Conservation (phyloP, 371 early-diverging fungal species). For the Mortierella polycephala region DNA sequence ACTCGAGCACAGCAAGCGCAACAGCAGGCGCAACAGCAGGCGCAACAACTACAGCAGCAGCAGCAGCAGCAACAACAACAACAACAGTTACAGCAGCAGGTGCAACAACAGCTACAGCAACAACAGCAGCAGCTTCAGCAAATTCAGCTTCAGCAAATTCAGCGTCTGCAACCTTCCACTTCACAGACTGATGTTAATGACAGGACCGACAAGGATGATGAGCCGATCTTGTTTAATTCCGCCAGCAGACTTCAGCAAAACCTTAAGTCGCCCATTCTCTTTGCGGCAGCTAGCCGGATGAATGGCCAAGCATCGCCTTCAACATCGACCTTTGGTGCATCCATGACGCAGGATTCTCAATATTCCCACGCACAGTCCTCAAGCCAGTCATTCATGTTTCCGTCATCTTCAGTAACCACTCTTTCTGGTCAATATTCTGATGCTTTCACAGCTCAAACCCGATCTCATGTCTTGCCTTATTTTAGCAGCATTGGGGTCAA, state of each 20-base stretch:
- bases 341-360: neutral
- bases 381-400: neutral
- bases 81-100: conserved; percentile 15
- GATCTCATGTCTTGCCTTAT: conserved; percentile 10
- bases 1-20: conserved; percentile 25
- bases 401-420: neutral
- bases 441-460: conserved; percentile 1
- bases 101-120: conserved; percentile 3
- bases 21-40: conserved; percentile 25
- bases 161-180: neutral
- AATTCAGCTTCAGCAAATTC: neutral
- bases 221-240: conserved; percentile 35
- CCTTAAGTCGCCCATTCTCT: conserved; percentile 27
- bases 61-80: conserved; percentile 1
- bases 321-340: neutral
- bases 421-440: neutral
- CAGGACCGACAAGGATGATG: conserved; percentile 4
- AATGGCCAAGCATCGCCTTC: conserved; percentile 6
- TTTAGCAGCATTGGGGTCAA: conserved; percentile 43
- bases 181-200: conserved; percentile 1
- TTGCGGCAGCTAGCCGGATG: conserved; percentile 34
- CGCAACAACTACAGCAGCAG: conserved; percentile 22
- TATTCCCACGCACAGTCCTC: neutral
- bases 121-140: conserved; percentile 7
- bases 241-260: conserved; percentile 32